These are phyloP conservation scores for Drosera spatulata DNA, from an alignment of 179 eudicot species.

Conservation along the genomic window DNA sequence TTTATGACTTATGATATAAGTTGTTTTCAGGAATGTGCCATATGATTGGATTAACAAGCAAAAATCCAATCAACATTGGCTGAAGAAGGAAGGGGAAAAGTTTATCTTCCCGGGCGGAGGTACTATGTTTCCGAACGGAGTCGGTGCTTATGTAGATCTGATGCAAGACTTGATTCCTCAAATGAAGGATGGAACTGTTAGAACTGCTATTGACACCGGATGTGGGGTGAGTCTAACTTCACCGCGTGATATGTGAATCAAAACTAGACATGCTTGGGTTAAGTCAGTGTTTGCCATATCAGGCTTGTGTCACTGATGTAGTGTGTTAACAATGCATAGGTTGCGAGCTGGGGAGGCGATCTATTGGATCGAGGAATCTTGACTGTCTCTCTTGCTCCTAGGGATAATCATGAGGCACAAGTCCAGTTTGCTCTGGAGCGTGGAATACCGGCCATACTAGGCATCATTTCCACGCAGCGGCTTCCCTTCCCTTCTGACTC, in stretches of 20 bases:
- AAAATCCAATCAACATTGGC: slow-evolving; percentile 93
- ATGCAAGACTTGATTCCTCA: slow-evolving; percentile 81
- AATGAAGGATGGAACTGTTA: slow-evolving; percentile 82
- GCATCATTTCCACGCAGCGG: slow-evolving; percentile 83
- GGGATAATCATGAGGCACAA: slow-evolving; percentile 98
- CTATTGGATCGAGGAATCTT: slow-evolving; percentile 79
- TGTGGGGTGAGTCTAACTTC: slow-evolving; percentile 72
- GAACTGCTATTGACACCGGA: slow-evolving; percentile 97
- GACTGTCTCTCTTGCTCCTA: slow-evolving; percentile 87
- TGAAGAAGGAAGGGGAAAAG: slow-evolving; percentile 87
- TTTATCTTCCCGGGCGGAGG: slow-evolving; percentile 97
- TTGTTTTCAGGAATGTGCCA: slow-evolving; percentile 70
- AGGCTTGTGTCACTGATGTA: background rate
- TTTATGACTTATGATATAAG: background rate
- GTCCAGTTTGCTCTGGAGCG: slow-evolving; percentile 97
- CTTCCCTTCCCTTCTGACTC: slow-evolving; percentile 97
- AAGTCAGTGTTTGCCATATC: background rate
- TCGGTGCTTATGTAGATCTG: slow-evolving; percentile 68
- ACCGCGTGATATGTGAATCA: background rate
- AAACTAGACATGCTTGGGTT: background rate
- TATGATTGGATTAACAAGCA: slow-evolving; percentile 89
- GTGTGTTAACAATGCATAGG: slow-evolving; percentile 25
- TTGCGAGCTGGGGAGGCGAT: slow-evolving; percentile 99
- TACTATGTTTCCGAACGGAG: slow-evolving; percentile 94
- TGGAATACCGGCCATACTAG: slow-evolving; percentile 92